Percentiles rank a stretch among this genome's conserved stretches.
These are phyloP conservation scores for Suillus subalutaceus DNA, from an alignment of 768 basidiomycete genomes.

Conservation along the genomic window DNA sequence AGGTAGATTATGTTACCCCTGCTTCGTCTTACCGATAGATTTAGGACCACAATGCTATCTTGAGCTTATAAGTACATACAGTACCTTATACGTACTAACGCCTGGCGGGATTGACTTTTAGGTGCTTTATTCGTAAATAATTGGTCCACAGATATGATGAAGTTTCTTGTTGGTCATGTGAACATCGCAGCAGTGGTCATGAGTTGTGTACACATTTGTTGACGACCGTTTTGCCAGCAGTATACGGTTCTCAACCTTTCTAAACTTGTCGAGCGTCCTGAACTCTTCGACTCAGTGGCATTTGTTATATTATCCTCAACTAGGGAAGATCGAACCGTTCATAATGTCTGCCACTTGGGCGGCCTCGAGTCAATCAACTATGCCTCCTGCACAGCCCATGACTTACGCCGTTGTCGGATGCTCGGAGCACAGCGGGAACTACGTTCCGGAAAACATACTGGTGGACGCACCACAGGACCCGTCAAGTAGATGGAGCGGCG, in stretches of 20 bases:
- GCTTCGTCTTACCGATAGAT: neutral
- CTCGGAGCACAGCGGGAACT: constrained; percentile 73
- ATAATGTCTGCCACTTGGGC: constrained; percentile 9
- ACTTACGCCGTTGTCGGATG: constrained; percentile 59
- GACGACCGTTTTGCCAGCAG: neutral
- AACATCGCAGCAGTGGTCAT: neutral
- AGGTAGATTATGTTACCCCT: constrained; percentile 2
- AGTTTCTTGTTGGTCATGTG: constrained; percentile 4
- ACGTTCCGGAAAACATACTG: constrained; percentile 70
- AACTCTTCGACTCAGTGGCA: neutral
- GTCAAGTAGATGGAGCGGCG: constrained; percentile 77
- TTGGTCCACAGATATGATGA: neutral
- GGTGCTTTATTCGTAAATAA: constrained; percentile 2
- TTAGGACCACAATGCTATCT: neutral
- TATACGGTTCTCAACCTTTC: neutral
- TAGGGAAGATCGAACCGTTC: neutral
- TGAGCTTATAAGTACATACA: neutral
- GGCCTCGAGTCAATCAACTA: constrained; percentile 10
- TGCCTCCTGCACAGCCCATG: constrained; percentile 27
- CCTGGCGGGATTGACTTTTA: neutral
- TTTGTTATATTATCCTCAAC: neutral
- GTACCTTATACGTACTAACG: neutral
- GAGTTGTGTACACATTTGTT: neutral
- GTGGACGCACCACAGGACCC: constrained; percentile 65
- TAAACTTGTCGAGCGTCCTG: neutral